Base-by-base conservation (phyloP, 108 stramenopile genomes). In the Parmales sp. region DNA sequence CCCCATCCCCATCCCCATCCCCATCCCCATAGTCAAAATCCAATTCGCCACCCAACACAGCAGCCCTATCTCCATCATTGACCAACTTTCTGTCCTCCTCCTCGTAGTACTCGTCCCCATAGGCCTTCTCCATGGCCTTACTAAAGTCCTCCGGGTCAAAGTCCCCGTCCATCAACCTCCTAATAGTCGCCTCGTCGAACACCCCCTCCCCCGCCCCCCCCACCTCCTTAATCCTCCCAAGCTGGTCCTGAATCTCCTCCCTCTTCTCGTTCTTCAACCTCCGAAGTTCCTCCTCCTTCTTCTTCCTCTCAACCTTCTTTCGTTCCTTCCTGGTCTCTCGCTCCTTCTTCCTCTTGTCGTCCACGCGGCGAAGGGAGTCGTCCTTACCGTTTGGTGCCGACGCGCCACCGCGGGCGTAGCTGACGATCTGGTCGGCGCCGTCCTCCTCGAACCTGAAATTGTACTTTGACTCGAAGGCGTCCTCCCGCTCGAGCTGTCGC, bases 391-490 rank as follows among this genome's bases (percentile, higher is more conserved):
- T 19, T 1, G 51, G 23, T 39, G 31, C 69, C 22, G 83, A 77
- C 0, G 77, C 78, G 31, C 76, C 75, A 18, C 79, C 65, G 29
- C 93, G 88, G 26, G 91, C 87, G 71, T 92, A 95, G 41, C 81
- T 83, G 22, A 87, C 75, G 18, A 91, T 83, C 34, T 84, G 74
- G 6, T 72, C 64, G 13, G 86, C 87, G 20, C 88, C 88, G 20
- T 88, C 90, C 81, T 99, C 92, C 79, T 99, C 99, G 75, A 97
- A 98, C 22, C 99, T 89, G 72, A 99, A 98, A 70, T 99, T 99
- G 86, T 96, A 98, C 70, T 94, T 88, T 65, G 88, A 83, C 84
- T 99, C 99, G 78, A 93, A 99, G 20, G 82, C 91, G 69, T 99
- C 99, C 48, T 84, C 87, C n/a, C 74, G 71, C 26, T 98, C 96